Base-by-base conservation (phyloP, 208 protist species). In the Chromosphaera perkinsii region DNA sequence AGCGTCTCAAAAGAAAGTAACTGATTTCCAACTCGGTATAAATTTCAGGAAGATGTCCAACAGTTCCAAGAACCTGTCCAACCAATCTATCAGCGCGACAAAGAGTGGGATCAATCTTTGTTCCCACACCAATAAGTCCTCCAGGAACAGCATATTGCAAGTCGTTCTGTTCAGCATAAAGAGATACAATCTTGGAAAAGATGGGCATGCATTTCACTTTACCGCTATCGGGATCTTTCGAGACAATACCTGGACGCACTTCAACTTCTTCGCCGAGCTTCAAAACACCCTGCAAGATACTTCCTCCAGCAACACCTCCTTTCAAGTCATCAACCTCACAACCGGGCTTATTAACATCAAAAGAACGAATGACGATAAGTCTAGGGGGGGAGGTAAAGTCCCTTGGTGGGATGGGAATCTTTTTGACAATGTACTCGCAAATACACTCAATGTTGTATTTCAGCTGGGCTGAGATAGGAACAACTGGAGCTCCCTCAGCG, bases 331-430 rank as follows among this genome's bases (percentile, higher is more conserved):
- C 85, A 22, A 97, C 90, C 47, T 92, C 85, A 49, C 42, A 66
- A 32, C 95, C 96, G 31, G 97, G 95, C 78, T 96, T 97, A 85
- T 99, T 99, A 40, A 99, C 91, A 79, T 99, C 97, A 75, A 99
- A 99, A 54, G 95, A 99, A 64, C 97, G 92, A 70, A 99, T 97
- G 26, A 99, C 91, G 45, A 98, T 97, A 76, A 99, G 83, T 37
- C 83, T 85, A 39, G 94, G 88, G 17, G 87, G 64, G 10, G 72
- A 70, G 9, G 80, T 93, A 61, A 99, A 96, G 58, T 98, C 81
- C 45, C 97, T 85, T 26, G 78, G 62, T 17, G 97, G 97, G 31
- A 99, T 78, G 20, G 95, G 95, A 67, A 99, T 94, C 1, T 77
- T 63, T 56, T 95, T 94, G 57, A 87, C 78, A 40, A 99, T 91